A percentile compares a stretch with the other conserved stretches of the same genome.
Evolutionary conservation across 768 basidiomycete species (phyloP).

Genomic region (Boletus rubescentipes): DNA sequence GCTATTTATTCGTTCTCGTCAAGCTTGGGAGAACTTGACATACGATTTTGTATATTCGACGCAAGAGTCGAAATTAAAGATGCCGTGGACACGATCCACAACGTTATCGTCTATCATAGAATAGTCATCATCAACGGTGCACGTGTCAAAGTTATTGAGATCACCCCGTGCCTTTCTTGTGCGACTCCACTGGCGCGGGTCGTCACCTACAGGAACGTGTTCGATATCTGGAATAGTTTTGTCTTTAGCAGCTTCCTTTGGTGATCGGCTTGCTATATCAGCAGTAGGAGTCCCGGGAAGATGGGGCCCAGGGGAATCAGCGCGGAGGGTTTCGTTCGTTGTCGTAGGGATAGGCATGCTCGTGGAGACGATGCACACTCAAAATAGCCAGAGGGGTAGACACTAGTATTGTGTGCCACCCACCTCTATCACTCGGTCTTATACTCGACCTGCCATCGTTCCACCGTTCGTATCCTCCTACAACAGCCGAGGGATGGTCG

Average conservation of each 20-base stretch:
- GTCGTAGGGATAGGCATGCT: conserved; percentile 12
- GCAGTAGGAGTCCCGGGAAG: neutral
- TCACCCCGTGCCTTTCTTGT: conserved; percentile 48
- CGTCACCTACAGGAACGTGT: conserved; percentile 47
- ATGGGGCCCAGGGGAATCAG: neutral
- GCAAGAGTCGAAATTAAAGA: conserved; percentile 26
- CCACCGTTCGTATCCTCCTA: neutral
- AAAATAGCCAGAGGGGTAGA: neutral
- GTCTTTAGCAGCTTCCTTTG: conserved; percentile 3
- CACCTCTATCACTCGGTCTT: conserved; percentile 14
- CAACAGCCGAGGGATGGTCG: neutral
- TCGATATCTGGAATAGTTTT: conserved; percentile 33
- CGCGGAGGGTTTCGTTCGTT: neutral
- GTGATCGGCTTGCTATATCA: neutral
- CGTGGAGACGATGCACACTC: conserved; percentile 6
- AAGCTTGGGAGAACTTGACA: conserved; percentile 2
- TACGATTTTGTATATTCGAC: conserved; percentile 32
- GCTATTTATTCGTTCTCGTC: neutral
- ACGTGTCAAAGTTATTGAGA: neutral
- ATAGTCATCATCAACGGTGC: neutral
- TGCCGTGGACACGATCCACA: conserved; percentile 29
- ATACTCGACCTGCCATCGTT: conserved; percentile 15
- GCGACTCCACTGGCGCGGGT: conserved; percentile 60
- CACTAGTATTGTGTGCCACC: neutral
- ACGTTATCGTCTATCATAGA: conserved; percentile 18